Evolutionary conservation across 495 filamentous ascomycete genomes (phyloP), one percentile per base, ranked within the genome.

Genomic region (Tuber borchii): DNA sequence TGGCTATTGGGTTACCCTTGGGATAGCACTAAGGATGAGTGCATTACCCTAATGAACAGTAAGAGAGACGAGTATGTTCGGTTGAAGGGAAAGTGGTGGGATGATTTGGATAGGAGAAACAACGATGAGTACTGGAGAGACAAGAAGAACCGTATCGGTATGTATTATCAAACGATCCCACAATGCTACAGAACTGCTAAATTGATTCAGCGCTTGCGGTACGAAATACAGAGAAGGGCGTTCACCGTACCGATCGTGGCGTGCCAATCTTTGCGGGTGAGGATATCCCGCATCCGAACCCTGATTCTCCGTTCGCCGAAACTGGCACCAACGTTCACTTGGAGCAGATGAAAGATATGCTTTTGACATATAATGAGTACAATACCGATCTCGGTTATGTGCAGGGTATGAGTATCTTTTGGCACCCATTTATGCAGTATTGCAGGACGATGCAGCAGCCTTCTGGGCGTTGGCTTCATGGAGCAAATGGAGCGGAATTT

Each of bases 311-410:
- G 0, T 99, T 97, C 82, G 93, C 93, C 34, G 90, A 91, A 70
- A 87, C 88, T 20, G 95, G 95, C 72, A 99, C 95, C 40, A 99
- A 99, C 79, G 95, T 97, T 45, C 95, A 99, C 84, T 88, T 99
- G 76, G 95, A 99, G 82, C 95, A 99, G 83, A 91, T 98, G 89
- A 99, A 99, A 84, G 95, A 99, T 81, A 97, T 99, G 93, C 91
- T 99, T 6, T 86, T 99, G 19, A 98, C 95, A 0, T 99, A 99
- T 83, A 97, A 98, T 83, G 96, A 99, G 82, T 95, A 94, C 82
- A 98, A 97, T 86, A 91, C 88, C 44, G 91, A 93, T 68, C 86
- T 98, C 1, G 95, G 95, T 43, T 99, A 99, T 81, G 95, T 99
- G 3, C 95, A 99, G 86, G 95, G 95, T 71, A 99, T 99, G 95